Base-by-base conservation (phyloP, 257 asterid species). In the Nicotiana sylvestris region DNA sequence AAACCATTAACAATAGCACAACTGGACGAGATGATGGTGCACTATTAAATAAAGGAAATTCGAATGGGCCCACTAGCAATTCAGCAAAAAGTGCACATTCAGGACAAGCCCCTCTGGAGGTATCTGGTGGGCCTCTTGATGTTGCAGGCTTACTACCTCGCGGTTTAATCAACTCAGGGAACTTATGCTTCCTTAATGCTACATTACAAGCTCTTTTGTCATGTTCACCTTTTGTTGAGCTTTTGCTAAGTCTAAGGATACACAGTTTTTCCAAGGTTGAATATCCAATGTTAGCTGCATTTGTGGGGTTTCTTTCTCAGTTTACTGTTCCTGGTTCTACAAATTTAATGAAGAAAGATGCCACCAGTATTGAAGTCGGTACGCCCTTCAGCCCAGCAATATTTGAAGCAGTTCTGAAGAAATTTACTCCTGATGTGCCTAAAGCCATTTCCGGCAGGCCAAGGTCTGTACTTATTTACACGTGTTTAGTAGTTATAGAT, bases 151-250 rank as follows among this genome's bases (percentile, higher is more conserved):
- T 96, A 80, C 83, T 90, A 81, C 98, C 99, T 84, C 95, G 93
- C 21, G 99, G 99, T 35, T 83, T 96, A 87, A 85, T 90, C 85
- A 96, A 96, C 87, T 83, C 94, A 12, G 99, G 99, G 86, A 96
- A 96, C 85, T 69, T 94, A 86, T 96, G 99, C 86, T 96, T 96
- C 88, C 97, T 94, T 72, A 96, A 94, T 90, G 97, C 99, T 35
- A 92, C 98, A 27, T 83, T 96, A 79, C 99, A 96, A 83, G 98
- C 98, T 80, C 95, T 96, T 66, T 86, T 96, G 86, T 91, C 98
- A 72, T 96, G 99, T 83, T 84, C 92, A 85, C 98, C 96, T 32
- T 96, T 96, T 88, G 94, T 93, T 86, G 92, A 88, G 86, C 91
- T 94, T 84, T 66, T 96, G 84, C 94, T 86, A 82, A 87, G 89